Conservation (phyloP, 495 filamentous ascomycete genomes). For the Penicillium dipodomyicola region DNA sequence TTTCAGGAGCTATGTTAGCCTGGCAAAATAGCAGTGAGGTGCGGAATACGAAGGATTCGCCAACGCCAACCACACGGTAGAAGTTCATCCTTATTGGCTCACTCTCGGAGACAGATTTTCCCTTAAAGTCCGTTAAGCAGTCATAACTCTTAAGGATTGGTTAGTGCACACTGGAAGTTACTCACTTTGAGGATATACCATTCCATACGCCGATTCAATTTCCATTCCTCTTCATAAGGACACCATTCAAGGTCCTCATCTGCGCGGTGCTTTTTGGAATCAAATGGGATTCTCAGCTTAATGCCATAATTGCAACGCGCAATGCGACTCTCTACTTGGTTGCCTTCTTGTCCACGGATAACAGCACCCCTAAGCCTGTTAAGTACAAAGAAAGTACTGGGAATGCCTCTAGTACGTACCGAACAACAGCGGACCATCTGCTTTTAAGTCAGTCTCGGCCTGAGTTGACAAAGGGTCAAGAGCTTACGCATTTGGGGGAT, state of each 20-base stretch:
- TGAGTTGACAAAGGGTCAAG: neutral
- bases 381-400: slow-evolving; percentile 19
- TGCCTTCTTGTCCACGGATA: slow-evolving; percentile 38
- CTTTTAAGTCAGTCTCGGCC: neutral
- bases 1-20: neutral
- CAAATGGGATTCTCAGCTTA: slow-evolving; percentile 24
- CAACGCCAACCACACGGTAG: neutral
- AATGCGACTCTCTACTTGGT: slow-evolving; percentile 46
- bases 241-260: neutral
- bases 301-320: slow-evolving; percentile 53
- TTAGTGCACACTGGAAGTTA: neutral
- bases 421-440: slow-evolving; percentile 32
- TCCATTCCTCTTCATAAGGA: slow-evolving; percentile 25
- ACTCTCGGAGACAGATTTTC: slow-evolving; percentile 4
- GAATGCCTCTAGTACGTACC: slow-evolving; percentile 13
- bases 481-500: slow-evolving; percentile 60
- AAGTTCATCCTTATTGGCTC: slow-evolving; percentile 7
- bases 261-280: slow-evolving; percentile 28
- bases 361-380: slow-evolving; percentile 47
- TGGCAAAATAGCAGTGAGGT: no score
- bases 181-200: slow-evolving; percentile 40
- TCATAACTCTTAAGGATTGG: neutral
- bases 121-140: neutral
- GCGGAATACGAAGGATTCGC: neutral
- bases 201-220: slow-evolving; percentile 12